A percentile compares a stretch with the other conserved stretches of the same genome.
These are phyloP conservation scores for Claviceps spartinae DNA, from an alignment of 2,329 filamentous ascomycete species.

Conservation along the genomic window DNA sequence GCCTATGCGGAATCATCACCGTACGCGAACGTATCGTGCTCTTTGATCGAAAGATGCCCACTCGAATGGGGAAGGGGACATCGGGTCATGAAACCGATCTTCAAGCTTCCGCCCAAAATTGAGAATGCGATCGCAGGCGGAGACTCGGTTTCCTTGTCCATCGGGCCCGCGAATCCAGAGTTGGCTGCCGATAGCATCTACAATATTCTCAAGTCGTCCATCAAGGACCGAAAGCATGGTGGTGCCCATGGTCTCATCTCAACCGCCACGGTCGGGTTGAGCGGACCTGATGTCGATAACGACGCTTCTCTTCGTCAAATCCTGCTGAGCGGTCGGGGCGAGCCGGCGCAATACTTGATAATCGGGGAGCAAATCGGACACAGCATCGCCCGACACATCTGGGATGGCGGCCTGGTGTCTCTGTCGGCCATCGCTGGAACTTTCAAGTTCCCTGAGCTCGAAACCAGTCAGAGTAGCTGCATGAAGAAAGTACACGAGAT, in stretches of 20 bases:
- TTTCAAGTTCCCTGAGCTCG: slow-evolving; percentile 14
- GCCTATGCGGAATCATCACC: slow-evolving; percentile 13
- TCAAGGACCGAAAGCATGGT: slow-evolving; percentile 10
- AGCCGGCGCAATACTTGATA: slow-evolving; percentile 19
- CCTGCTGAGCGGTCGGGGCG: slow-evolving; percentile 11
- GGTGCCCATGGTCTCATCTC: slow-evolving; percentile 25
- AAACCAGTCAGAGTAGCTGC: slow-evolving; percentile 14
- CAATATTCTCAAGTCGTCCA: slow-evolving; percentile 14
- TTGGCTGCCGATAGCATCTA: slow-evolving; percentile 15
- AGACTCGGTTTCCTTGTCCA: slow-evolving; percentile 15
- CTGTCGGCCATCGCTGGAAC: slow-evolving; percentile 19
- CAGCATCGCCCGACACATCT: slow-evolving; percentile 45
- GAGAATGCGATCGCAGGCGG: slow-evolving; percentile 14
- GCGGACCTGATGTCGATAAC: slow-evolving; percentile 10
- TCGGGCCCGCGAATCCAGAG: slow-evolving; percentile 13
- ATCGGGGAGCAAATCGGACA: slow-evolving; percentile 45
- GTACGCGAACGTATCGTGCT: slow-evolving; percentile 12
- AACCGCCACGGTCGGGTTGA: slow-evolving; percentile 27
- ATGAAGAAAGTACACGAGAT: slow-evolving; percentile 19
- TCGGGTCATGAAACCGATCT: slow-evolving; percentile 25
- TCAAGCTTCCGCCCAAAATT: slow-evolving; percentile 16
- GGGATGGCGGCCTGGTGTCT: slow-evolving; percentile 42
- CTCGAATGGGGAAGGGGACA: slow-evolving; percentile 22
- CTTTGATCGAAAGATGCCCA: slow-evolving; percentile 14
- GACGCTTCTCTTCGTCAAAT: slow-evolving; percentile 19